Evolutionary conservation across 805 yeast genomes (phyloP).

Genomic region (Yueomyces sinensis): DNA sequence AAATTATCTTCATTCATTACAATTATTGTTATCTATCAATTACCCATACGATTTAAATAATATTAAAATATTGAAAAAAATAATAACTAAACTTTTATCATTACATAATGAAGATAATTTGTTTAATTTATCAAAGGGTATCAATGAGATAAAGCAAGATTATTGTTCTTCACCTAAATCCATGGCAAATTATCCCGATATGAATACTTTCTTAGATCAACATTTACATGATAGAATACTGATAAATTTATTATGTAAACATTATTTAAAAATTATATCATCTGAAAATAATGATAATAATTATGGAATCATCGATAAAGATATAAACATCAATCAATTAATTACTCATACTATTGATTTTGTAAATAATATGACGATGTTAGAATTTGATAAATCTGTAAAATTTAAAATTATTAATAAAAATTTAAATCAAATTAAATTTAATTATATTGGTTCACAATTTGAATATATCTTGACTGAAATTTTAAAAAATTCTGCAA

Average conservation of each 20-base stretch:
- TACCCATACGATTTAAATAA: constrained; percentile 38
- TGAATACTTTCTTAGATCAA: constrained; percentile 51
- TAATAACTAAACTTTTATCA: constrained; percentile 48
- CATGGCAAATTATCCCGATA: no score
- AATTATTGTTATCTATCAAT: constrained; percentile 31
- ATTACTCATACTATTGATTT: constrained; percentile 53
- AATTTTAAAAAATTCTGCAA: constrained; percentile 69
- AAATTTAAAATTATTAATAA: constrained; percentile 39
- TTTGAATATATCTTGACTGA: constrained; percentile 82
- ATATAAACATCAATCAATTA: constrained; percentile 49
- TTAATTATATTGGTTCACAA: constrained; percentile 81
- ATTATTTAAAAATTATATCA: constrained; percentile 56
- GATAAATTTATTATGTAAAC: constrained; percentile 77
- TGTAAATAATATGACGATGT: constrained; percentile 70
- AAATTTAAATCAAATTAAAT: constrained; percentile 28
- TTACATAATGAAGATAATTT: constrained; percentile 76
- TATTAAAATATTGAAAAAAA: constrained; percentile 37
- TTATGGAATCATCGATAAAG: constrained; percentile 51
- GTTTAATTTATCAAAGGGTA: constrained; percentile 70
- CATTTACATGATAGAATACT: constrained; percentile 78
- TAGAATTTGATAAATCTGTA: constrained; percentile 73
- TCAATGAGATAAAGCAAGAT: constrained; percentile 30
- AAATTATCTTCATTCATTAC: constrained; percentile 58
- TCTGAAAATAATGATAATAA: constrained; percentile 1
- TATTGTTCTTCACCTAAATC: constrained; percentile 32